Base-by-base conservation (phyloP, 2,329 filamentous ascomycete genomes). In the Neocatenulostroma microsporum region DNA sequence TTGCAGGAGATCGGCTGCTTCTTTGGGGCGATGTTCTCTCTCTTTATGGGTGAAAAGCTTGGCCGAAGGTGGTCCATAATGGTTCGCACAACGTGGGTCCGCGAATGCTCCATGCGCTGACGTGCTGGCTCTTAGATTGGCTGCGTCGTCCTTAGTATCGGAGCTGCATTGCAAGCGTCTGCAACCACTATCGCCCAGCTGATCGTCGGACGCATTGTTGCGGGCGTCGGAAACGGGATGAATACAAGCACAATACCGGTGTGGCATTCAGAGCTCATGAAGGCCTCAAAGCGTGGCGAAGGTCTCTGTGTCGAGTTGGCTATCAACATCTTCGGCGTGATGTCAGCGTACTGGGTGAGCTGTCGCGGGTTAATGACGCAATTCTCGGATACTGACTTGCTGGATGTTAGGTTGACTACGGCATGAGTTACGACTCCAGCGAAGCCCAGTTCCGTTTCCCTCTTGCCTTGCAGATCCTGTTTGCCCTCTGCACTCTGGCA, bases 311-410 rank as follows among this genome's bases (percentile, higher is more conserved):
- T 72, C 12, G 47, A 49, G 36, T 48, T 49, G 47, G 42, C 40
- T 7, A 43, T 48, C 18, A 49, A 49, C 31, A 41, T 49, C 11
- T 35, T 47, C 5, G 46, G 46, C 8, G 47, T 48, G 21, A 37
- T 40, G 26, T 60, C 70, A 37, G 65, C 62, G 42, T 66, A 69
- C 55, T 67, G 68, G 68, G 57, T 69, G 42, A 65, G n/a, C n/a
- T n/a, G n/a, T n/a, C n/a, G n/a, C n/a, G n/a, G n/a, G n/a, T n/a
- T n/a, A n/a, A n/a, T n/a, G n/a, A n/a, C n/a, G n/a, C n/a, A n/a
- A n/a, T n/a, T n/a, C n/a, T n/a, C n/a, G n/a, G n/a, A n/a, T n/a
- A n/a, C n/a, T n/a, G n/a, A n/a, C n/a, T n/a, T n/a, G n/a, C n/a
- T n/a, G n/a, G n/a, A 40, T 67, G 34, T 38, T 5, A 39, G 44